These are phyloP conservation scores for Salvia rosmarinus DNA, from an alignment of 257 asterid species.

Conservation along the genomic window DNA sequence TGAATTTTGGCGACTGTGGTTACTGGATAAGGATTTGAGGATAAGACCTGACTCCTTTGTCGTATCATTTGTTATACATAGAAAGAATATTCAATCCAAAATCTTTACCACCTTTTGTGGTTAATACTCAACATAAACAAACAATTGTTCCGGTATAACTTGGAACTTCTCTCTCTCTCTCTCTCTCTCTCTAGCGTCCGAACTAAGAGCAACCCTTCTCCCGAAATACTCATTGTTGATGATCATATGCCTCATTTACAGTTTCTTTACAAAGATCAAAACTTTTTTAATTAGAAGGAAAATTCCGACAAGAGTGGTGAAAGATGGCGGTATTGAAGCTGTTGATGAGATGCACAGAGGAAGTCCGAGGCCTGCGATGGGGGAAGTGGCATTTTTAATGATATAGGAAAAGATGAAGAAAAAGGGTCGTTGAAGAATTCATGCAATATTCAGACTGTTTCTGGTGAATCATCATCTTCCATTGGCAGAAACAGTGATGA, in stretches of 20 bases:
- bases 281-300: not conserved
- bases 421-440: conserved; percentile 32
- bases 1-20: conserved; percentile 20
- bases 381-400: conserved; percentile 30
- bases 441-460: conserved; percentile 14
- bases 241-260: not conserved
- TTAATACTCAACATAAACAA: conserved; percentile 29
- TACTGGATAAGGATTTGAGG: conserved; percentile 51
- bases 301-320: conserved; percentile 43
- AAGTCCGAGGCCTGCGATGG: too few relatives aligned
- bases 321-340: conserved; percentile 39
- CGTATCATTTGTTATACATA: not conserved
- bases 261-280: not conserved
- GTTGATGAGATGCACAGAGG: conserved; percentile 19
- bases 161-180: not conserved
- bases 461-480: conserved; percentile 49
- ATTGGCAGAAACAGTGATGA: conserved; percentile 67
- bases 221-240: not conserved
- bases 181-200: too few relatives aligned
- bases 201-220: not conserved
- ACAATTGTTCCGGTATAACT: not conserved
- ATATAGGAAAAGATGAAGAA: conserved; percentile 2
- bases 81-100: conserved; percentile 43
- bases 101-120: conserved; percentile 30
- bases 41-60: conserved; percentile 58